Conservation (phyloP, 306 rosid species). For the Rosa lucieae region DNA sequence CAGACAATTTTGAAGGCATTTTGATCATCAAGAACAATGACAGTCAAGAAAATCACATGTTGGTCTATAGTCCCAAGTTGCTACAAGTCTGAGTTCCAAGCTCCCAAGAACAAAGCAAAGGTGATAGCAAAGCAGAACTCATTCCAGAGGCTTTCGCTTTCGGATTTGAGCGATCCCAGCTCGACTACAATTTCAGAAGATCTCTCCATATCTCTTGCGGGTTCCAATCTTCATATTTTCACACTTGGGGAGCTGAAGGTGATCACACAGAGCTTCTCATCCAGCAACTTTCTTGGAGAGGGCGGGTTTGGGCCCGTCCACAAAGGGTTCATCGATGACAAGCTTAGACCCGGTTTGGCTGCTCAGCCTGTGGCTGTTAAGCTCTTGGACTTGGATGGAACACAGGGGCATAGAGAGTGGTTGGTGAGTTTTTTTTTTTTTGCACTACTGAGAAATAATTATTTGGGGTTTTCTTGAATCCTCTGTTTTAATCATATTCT, state of each 20-base stretch:
- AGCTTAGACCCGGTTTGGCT: constrained; percentile 62
- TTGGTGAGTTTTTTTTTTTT: constrained; percentile 53
- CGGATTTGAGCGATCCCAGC: constrained; percentile 77
- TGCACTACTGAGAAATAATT: background rate
- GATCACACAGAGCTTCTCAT: constrained; percentile 70
- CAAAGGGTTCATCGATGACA: constrained; percentile 91
- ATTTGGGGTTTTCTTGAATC: background rate
- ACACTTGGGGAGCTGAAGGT: constrained; percentile 77
- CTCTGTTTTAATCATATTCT: constrained; percentile 19
- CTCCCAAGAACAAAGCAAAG: constrained; percentile 39
- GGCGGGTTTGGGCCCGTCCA: constrained; percentile 99
- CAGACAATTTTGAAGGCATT: background rate
- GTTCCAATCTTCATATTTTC: constrained; percentile 67
- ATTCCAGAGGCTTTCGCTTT: constrained; percentile 52
- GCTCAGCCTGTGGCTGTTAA: constrained; percentile 96
- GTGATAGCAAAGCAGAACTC: constrained; percentile 51
- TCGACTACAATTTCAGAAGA: constrained; percentile 60
- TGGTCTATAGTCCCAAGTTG: constrained; percentile 56
- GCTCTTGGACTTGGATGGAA: constrained; percentile 80
- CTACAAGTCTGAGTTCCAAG: constrained; percentile 35
- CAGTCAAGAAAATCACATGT: constrained; percentile 42
- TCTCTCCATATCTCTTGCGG: constrained; percentile 75
- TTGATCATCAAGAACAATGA: constrained; percentile 13
- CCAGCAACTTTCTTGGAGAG: constrained; percentile 77
- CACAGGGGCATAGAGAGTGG: constrained; percentile 98